Conservation (phyloP, 2,329 filamentous ascomycete species). For the Phaeoacremonium minimum region DNA sequence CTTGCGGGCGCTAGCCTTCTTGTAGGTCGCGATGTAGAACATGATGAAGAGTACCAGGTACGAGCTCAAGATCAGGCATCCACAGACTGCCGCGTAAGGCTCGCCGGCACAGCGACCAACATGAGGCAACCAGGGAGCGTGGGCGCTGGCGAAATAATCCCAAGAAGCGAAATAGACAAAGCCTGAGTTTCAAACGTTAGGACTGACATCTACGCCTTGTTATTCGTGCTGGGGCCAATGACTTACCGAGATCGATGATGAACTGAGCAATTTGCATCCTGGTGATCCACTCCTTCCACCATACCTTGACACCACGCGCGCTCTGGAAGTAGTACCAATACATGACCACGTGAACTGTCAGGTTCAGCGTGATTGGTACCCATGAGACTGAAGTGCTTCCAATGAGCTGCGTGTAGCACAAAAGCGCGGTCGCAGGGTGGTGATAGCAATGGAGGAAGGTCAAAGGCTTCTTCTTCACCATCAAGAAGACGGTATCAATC, state of each 20-base stretch:
- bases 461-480: slow-evolving; percentile 98
- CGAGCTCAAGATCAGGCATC: slow-evolving; percentile 85
- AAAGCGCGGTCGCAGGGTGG: slow-evolving; percentile 90
- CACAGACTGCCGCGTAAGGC: slow-evolving; percentile 91
- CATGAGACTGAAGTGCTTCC: slow-evolving; percentile 90
- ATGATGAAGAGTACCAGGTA: slow-evolving; percentile 98
- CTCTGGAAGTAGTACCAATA: slow-evolving; percentile 99
- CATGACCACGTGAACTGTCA: slow-evolving; percentile 95
- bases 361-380: slow-evolving; percentile 88
- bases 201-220: no score
- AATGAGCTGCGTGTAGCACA: slow-evolving; percentile 95
- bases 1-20: slow-evolving; percentile 62
- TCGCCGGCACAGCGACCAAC: slow-evolving; percentile 84
- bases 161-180: slow-evolving; percentile 99
- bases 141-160: slow-evolving; percentile 91
- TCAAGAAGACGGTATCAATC: slow-evolving; percentile 91
- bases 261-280: slow-evolving; percentile 96
- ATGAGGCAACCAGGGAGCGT: slow-evolving; percentile 83
- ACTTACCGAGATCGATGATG: slow-evolving; percentile 87
- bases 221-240: not conserved
- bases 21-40: slow-evolving; percentile 96
- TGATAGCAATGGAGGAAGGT: slow-evolving; percentile 99
- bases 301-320: slow-evolving; percentile 88
- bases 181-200: slow-evolving; percentile 45
- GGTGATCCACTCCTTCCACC: slow-evolving; percentile 99